Evolutionary conservation across 805 yeast genomes (phyloP).

Genomic region (Pichia eremophila): DNA sequence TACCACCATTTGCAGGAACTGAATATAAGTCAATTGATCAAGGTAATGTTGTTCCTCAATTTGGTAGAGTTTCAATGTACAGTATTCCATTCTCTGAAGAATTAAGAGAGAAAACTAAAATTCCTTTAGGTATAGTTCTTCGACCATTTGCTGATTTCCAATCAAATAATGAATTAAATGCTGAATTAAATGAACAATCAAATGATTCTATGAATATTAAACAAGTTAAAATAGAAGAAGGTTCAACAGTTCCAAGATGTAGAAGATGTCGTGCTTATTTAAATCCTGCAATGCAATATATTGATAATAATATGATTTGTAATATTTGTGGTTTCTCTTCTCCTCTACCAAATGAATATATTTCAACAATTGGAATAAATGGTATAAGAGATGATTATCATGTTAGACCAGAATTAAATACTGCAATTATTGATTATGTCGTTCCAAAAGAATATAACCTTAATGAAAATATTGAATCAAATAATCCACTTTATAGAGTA

Average conservation of each 20-base stretch:
- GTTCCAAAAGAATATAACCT: constrained; percentile 69
- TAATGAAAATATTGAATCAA: constrained; percentile 14
- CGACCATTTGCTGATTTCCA: constrained; percentile 69
- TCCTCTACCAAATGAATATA: constrained; percentile 57
- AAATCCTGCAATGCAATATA: constrained; percentile 71
- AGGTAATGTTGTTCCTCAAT: constrained; percentile 75
- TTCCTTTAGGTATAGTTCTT: constrained; percentile 75
- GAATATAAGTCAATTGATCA: constrained; percentile 67
- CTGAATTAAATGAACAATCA: constrained; percentile 20
- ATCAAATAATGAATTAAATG: constrained; percentile 13
- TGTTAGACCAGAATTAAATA: constrained; percentile 64
- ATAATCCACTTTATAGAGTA: constrained; percentile 24
- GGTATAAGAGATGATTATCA: constrained; percentile 57
- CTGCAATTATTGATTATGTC: constrained; percentile 76
- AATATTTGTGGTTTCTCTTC: constrained; percentile 80
- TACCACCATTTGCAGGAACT: constrained; percentile 78
- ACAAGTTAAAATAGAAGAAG: constrained; percentile 46
- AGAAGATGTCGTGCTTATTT: constrained; percentile 84
- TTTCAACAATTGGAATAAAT: constrained; percentile 48
- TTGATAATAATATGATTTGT: constrained; percentile 62
- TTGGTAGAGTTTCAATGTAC: constrained; percentile 71
- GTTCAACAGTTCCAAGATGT: constrained; percentile 78
- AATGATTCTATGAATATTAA: constrained; percentile 46
- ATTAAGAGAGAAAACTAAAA: constrained; percentile 54
- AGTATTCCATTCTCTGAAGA: constrained; percentile 69